Conservation (phyloP, 1,139 yeast species). For the Scheffersomyces cryptocercus region DNA sequence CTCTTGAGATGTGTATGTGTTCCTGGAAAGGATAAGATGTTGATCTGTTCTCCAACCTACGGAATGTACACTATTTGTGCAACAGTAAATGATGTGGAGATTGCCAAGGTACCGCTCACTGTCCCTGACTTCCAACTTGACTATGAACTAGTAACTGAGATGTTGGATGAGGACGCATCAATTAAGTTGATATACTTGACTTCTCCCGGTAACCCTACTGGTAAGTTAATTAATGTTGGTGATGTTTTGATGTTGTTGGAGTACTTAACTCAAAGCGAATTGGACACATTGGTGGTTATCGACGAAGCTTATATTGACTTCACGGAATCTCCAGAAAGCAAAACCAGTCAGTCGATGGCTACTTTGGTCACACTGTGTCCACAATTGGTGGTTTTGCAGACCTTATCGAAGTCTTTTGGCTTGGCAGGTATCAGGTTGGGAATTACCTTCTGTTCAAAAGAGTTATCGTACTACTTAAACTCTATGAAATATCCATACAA, state of each 20-base stretch:
- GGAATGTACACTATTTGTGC: constrained; percentile 97
- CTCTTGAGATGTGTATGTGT: constrained; percentile 80
- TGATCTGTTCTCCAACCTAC: constrained; percentile 93
- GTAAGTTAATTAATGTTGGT: constrained; percentile 53
- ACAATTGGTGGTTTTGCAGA: constrained; percentile 85
- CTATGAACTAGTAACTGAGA: constrained; percentile 52
- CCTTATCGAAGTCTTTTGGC: constrained; percentile 92
- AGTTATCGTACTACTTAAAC: constrained; percentile 68
- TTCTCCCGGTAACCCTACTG: constrained; percentile 99
- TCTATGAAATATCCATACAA: constrained; percentile 96
- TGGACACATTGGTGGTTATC: constrained; percentile 82
- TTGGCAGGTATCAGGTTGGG: constrained; percentile 94
- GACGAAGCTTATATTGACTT: constrained; percentile 97
- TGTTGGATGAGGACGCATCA: constrained; percentile 53
- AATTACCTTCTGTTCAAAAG: constrained; percentile 63
- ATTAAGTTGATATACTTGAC: constrained; percentile 82
- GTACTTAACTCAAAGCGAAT: constrained; percentile 29
- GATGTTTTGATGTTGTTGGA: constrained; percentile 54
- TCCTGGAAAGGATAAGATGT: constrained; percentile 80
- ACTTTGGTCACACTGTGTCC: constrained; percentile 81
- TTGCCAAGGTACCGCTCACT: constrained; percentile 66
- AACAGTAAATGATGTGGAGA: constrained; percentile 78
- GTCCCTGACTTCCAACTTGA: constrained; percentile 67
- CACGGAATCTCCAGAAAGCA: constrained; percentile 27
- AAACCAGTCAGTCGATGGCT: constrained; percentile 58